phyloP scores from a whole-genome alignment of 495 filamentous ascomycete species.

The Trichocladium antarcticum region DNA sequence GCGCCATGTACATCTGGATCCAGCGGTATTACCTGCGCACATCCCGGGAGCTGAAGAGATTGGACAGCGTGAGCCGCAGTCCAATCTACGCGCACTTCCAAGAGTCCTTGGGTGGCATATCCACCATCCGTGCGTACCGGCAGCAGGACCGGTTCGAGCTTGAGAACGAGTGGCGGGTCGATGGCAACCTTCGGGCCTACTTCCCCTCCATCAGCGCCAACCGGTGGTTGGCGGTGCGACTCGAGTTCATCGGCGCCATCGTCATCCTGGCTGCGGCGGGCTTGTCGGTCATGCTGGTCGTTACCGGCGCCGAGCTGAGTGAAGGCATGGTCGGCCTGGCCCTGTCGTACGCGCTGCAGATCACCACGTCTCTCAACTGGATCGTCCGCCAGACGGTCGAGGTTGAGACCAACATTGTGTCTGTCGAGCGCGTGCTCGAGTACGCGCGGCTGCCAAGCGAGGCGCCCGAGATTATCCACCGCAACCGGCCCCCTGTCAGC shows the following conservation, averaged over 20 bases:
- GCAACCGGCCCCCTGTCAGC: slow-evolving; percentile 71
- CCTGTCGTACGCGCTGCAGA: slow-evolving; percentile 95
- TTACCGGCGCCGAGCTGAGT: slow-evolving; percentile 54
- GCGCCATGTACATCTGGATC: slow-evolving; percentile 77
- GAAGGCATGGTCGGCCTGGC: slow-evolving; percentile 80
- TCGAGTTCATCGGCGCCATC: slow-evolving; percentile 92
- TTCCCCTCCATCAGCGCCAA: slow-evolving; percentile 96
- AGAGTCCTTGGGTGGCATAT: slow-evolving; percentile 87
- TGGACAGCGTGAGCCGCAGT: slow-evolving; percentile 90
- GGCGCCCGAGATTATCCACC: slow-evolving; percentile 85
- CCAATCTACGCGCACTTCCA: slow-evolving; percentile 99
- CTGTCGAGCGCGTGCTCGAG: slow-evolving; percentile 94
- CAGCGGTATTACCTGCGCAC: slow-evolving; percentile 96
- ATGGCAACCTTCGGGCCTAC: slow-evolving; percentile 89
- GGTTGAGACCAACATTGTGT: slow-evolving; percentile 98
- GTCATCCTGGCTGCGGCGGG: slow-evolving; percentile 83
- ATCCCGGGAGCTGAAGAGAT: slow-evolving; percentile 87
- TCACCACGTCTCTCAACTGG: slow-evolving; percentile 98
- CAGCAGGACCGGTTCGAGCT: slow-evolving; percentile 77
- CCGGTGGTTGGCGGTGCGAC: slow-evolving; percentile 86
- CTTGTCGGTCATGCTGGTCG: slow-evolving; percentile 71
- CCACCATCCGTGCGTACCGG: slow-evolving; percentile 93
- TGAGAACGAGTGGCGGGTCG: slow-evolving; percentile 97
- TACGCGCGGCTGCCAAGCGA: slow-evolving; percentile 91
- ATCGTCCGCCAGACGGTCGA: slow-evolving; percentile 98